A percentile compares a stretch with the other conserved stretches of the same genome.
phyloP scores from a whole-genome alignment of 2,329 filamentous ascomycete species.

The Allantophomopsis cytisporea region DNA sequence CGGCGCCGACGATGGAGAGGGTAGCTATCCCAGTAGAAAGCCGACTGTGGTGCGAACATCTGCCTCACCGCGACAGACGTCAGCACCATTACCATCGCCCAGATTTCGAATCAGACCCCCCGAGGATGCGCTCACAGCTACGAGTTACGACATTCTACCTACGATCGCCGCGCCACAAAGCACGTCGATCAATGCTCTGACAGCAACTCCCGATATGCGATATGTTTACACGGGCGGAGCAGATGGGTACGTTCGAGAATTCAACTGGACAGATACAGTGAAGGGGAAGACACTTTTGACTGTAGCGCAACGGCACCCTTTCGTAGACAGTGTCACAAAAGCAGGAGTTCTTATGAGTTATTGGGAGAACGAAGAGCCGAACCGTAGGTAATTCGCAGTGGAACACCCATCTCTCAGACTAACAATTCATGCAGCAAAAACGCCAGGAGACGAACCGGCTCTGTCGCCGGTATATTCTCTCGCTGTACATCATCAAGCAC shows the following conservation, averaged over 20 bases:
- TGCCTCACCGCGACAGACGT: constrained; percentile 14
- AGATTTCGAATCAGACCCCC: constrained; percentile 48
- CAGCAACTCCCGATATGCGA: constrained; percentile 83
- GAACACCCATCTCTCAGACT: background rate
- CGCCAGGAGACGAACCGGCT: constrained; percentile 37
- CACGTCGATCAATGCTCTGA: constrained; percentile 87
- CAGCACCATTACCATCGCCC: constrained; percentile 24
- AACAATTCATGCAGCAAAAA: constrained; percentile 5
- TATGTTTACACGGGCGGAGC: constrained; percentile 92
- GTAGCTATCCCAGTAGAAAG: constrained; percentile 2
- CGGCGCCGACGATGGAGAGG: constrained; percentile 27
- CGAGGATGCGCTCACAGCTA: constrained; percentile 64
- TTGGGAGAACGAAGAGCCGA: constrained; percentile 91
- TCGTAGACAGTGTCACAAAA: constrained; percentile 94
- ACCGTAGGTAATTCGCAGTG: constrained; percentile 7
- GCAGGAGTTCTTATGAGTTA: constrained; percentile 90
- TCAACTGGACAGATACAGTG: constrained; percentile 87
- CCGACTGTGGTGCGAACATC: constrained; percentile 14
- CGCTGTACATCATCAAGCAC: constrained; percentile 74
- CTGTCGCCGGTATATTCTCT: constrained; percentile 92
- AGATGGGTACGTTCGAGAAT: constrained; percentile 93
- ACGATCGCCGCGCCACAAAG: constrained; percentile 94
- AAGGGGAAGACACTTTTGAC: constrained; percentile 91
- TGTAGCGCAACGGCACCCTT: constrained; percentile 89
- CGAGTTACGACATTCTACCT: constrained; percentile 85